Conservation (phyloP, 352 stramenopile species). For the Aphanomyces stellatus region DNA sequence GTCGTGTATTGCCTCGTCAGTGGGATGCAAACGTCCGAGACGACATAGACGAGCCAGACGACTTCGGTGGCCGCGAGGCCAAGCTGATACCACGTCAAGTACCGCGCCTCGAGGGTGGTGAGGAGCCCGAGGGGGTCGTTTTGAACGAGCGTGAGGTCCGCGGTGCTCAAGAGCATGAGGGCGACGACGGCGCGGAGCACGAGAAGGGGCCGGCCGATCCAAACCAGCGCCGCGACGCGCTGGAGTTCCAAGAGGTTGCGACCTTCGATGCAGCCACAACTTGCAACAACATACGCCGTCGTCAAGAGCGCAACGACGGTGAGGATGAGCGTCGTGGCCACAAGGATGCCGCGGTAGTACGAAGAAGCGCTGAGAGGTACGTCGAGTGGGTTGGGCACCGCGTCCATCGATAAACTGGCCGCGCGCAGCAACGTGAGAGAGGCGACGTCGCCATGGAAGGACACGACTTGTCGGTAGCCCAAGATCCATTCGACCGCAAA, state of each 20-base stretch:
- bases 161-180: too few relatives aligned
- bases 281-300: background rate
- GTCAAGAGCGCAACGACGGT: background rate
- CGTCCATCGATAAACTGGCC: too few relatives aligned
- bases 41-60: slow-evolving; percentile 3
- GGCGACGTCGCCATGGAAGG: background rate
- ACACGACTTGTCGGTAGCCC: background rate
- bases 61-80: background rate
- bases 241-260: too few relatives aligned
- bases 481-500: background rate
- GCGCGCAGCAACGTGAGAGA: background rate
- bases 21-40: background rate
- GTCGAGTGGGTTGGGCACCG: background rate
- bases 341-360: background rate
- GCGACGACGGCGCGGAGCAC: too few relatives aligned
- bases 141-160: too few relatives aligned
- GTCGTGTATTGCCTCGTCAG: background rate
- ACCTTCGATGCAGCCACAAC: background rate
- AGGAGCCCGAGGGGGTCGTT: too few relatives aligned
- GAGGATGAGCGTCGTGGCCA: background rate
- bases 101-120: background rate
- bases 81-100: background rate
- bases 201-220: too few relatives aligned
- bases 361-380: background rate
- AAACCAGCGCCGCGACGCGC: too few relatives aligned